Evolutionary conservation across 225 moss, liverwort and hornwort species (phyloP).

Genomic region (Straminergon stramineum): DNA sequence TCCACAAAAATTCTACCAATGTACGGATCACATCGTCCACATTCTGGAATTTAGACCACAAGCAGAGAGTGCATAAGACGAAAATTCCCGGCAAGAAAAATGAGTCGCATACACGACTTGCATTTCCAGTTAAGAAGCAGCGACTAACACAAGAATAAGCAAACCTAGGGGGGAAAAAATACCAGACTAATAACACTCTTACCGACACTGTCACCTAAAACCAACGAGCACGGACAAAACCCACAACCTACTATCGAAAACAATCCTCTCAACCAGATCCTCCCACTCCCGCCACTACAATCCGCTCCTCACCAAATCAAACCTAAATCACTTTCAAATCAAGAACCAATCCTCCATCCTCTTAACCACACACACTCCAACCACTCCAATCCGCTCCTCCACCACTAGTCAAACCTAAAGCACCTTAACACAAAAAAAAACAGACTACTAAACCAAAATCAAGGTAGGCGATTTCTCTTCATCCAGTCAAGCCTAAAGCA

Average conservation of each 20-base stretch:
- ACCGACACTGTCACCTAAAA: slow-evolving; percentile 37
- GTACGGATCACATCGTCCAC: neutral
- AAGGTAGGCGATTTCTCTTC: neutral
- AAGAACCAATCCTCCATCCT: no score
- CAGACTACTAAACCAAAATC: neutral
- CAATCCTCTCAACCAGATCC: neutral
- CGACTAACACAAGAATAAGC: neutral
- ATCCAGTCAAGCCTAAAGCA: neutral
- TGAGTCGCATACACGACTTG: neutral
- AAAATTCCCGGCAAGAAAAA: neutral
- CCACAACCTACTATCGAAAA: slow-evolving; percentile 20
- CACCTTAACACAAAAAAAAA: neutral
- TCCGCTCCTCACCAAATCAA: neutral
- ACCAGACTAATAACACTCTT: slow-evolving; percentile 39
- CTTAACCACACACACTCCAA: neutral
- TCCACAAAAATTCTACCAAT: neutral
- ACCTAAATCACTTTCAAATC: neutral
- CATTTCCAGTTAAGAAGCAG: neutral
- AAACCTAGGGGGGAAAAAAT: neutral
- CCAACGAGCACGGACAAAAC: neutral
- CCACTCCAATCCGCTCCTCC: neutral
- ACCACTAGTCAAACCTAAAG: neutral
- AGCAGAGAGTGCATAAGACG: neutral
- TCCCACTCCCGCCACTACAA: neutral
- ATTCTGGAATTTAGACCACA: neutral